These are phyloP conservation scores for Melanopsichium pennsylvanicum DNA, from an alignment of 1,284 basidiomycete genomes.

Conservation along the genomic window DNA sequence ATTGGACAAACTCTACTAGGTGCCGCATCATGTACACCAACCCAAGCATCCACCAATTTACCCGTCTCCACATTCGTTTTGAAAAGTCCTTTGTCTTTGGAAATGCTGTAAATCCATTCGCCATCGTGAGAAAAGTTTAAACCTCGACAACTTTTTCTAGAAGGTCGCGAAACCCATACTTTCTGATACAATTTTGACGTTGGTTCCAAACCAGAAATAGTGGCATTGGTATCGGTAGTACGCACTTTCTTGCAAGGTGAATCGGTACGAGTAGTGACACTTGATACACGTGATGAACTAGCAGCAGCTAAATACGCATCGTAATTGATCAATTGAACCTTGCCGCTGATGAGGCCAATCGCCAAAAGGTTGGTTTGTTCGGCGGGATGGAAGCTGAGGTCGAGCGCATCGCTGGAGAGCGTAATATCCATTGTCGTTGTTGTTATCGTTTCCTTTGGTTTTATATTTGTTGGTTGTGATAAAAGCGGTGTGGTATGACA, in stretches of 20 bases:
- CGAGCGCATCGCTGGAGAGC: constrained; percentile 79
- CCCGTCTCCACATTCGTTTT: constrained; percentile 70
- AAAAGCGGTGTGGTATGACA: too few relatives aligned
- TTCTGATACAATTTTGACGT: constrained; percentile 43
- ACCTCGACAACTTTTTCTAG: constrained; percentile 56
- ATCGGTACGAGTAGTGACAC: not conserved
- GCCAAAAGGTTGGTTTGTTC: constrained; percentile 73
- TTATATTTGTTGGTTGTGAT: too few relatives aligned
- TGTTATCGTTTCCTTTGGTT: too few relatives aligned
- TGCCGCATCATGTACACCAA: constrained; percentile 77
- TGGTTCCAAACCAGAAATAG: too few relatives aligned
- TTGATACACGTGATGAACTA: constrained; percentile 13
- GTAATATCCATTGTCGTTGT: constrained; percentile 57
- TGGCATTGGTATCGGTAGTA: too few relatives aligned
- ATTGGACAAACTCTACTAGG: constrained; percentile 75
- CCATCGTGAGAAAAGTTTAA: constrained; percentile 39
- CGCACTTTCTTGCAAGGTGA: constrained; percentile 14
- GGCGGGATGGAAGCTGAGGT: constrained; percentile 83
- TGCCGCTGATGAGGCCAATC: constrained; percentile 80
- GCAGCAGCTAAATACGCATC: constrained; percentile 6
- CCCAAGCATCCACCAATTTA: constrained; percentile 72
- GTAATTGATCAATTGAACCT: constrained; percentile 81
- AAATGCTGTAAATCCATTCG: constrained; percentile 74
- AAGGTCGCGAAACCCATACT: constrained; percentile 46
- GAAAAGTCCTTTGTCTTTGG: constrained; percentile 81